Percentiles rank a stretch among this genome's conserved stretches.
Conservation (phyloP, 176 grass and related monocot genomes). For the Cenchrus fungigraminus region DNA sequence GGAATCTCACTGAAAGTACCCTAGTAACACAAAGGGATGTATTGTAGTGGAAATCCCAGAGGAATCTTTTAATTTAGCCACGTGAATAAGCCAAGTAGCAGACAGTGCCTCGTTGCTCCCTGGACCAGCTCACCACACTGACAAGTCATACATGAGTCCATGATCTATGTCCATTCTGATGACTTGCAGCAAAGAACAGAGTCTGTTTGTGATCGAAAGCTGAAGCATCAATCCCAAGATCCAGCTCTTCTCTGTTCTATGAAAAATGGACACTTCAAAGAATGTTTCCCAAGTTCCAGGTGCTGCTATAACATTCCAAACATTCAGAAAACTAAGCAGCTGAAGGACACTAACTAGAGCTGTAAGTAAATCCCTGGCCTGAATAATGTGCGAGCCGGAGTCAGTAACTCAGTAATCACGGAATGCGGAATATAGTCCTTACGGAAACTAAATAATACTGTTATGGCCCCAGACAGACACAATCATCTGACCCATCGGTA, state of each 20-base stretch:
- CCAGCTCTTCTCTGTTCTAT: background rate
- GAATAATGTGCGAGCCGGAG: background rate
- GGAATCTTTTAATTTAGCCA: background rate
- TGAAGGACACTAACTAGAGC: background rate
- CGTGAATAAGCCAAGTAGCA: background rate
- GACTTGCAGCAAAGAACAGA: background rate
- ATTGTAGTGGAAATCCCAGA: background rate
- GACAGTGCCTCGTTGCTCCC: background rate
- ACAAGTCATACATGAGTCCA: background rate
- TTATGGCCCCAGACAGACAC: background rate
- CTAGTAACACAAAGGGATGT: background rate
- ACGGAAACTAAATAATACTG: background rate
- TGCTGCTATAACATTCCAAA: background rate
- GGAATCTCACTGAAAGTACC: background rate
- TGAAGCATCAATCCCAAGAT: background rate
- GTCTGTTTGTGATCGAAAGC: background rate
- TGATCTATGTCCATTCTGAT: background rate
- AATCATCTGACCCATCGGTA: background rate
- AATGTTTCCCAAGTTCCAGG: background rate
- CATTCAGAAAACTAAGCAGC: background rate
- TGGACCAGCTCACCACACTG: background rate
- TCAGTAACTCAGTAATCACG: background rate
- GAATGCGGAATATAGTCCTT: background rate
- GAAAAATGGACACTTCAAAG: too few relatives aligned
- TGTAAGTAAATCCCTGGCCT: background rate